Percentiles rank a stretch among this genome's conserved stretches.
Conservation (phyloP, 129 eudicot species). For the Pittosporum tobira region DNA sequence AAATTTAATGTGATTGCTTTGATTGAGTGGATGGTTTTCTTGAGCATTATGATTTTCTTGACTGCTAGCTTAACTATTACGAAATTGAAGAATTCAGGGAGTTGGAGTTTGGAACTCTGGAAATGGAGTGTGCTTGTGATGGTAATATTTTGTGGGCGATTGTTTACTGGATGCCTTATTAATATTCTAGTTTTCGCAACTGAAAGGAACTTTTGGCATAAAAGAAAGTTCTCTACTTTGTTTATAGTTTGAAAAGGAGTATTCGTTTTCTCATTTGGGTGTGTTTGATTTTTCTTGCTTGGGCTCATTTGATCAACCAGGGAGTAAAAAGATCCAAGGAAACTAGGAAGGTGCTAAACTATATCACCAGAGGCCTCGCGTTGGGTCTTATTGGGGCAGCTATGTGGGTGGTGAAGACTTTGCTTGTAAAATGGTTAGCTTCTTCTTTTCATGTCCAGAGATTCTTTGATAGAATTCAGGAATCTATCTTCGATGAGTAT, state of each 20-base stretch:
- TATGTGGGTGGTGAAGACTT: conserved; percentile 28
- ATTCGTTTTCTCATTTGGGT: conserved; percentile 29
- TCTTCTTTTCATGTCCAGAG: conserved; percentile 30
- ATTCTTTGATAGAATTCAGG: conserved; percentile 33
- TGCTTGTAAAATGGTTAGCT: conserved; percentile 22
- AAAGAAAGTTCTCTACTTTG: conserved; percentile 31
- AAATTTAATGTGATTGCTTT: conserved; percentile 17
- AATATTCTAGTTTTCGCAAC: conserved; percentile 21
- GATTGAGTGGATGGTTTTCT: conserved; percentile 29
- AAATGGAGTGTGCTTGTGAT: conserved; percentile 25
- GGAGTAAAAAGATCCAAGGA: conserved; percentile 18
- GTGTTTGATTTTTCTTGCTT: conserved; percentile 25
- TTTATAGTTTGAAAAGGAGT: conserved; percentile 20
- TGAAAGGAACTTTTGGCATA: conserved; percentile 22
- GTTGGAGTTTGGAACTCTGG: conserved; percentile 36
- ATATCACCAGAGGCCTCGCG: conserved; percentile 21
- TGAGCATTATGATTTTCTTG: conserved; percentile 21
- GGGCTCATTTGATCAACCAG: conserved; percentile 19
- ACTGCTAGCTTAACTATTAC: conserved; percentile 23
- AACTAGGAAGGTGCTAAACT: conserved; percentile 5
- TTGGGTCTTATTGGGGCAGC: conserved; percentile 24
- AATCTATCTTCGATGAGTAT: conserved; percentile 26
- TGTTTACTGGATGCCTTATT: conserved; percentile 25
- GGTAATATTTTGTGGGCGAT: conserved; percentile 29
- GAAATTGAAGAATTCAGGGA: conserved; percentile 2